phyloP scores from a whole-genome alignment of 345 rosid species.

The Euphorbia peplus region DNA sequence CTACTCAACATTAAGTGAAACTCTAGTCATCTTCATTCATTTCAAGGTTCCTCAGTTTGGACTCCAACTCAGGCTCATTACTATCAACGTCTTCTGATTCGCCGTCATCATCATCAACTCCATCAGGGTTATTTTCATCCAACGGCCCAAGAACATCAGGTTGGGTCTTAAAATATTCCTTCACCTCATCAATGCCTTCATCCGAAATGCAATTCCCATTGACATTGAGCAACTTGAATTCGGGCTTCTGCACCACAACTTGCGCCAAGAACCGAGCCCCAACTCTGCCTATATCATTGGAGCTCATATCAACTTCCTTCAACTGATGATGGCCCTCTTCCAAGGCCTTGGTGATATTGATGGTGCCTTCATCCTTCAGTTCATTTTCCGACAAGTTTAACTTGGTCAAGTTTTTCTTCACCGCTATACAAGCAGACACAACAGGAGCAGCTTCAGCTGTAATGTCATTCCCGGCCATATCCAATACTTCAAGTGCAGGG shows the following conservation, averaged over 20 bases:
- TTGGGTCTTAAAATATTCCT: slow-evolving; percentile 58
- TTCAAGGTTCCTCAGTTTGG: slow-evolving; percentile 67
- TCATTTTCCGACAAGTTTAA: slow-evolving; percentile 88
- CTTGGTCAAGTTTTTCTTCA: slow-evolving; percentile 54
- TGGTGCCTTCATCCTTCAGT: slow-evolving; percentile 77
- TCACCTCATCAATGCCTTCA: slow-evolving; percentile 80
- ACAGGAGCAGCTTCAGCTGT: slow-evolving; percentile 59
- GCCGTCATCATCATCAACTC: slow-evolving; percentile 48
- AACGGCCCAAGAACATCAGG: slow-evolving; percentile 63
- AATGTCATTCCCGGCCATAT: slow-evolving; percentile 91
- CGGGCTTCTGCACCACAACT: slow-evolving; percentile 58
- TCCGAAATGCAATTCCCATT: slow-evolving; percentile 73
- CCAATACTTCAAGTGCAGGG: slow-evolving; percentile 62
- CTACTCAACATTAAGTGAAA: not conserved
- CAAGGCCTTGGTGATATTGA: slow-evolving; percentile 58
- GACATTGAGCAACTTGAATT: slow-evolving; percentile 61
- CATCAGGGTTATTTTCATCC: slow-evolving; percentile 88
- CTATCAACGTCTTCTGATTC: slow-evolving; percentile 39
- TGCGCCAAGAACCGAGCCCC: slow-evolving; percentile 66
- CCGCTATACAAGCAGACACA: slow-evolving; percentile 60
- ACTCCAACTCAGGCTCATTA: slow-evolving; percentile 58
- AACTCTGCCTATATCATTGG: slow-evolving; percentile 55
- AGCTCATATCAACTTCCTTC: slow-evolving; percentile 62
- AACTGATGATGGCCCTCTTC: slow-evolving; percentile 52
- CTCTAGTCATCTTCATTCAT: slow-evolving; percentile 45